Conservation (phyloP, 345 rosid genomes). For the Brassica nigra region DNA sequence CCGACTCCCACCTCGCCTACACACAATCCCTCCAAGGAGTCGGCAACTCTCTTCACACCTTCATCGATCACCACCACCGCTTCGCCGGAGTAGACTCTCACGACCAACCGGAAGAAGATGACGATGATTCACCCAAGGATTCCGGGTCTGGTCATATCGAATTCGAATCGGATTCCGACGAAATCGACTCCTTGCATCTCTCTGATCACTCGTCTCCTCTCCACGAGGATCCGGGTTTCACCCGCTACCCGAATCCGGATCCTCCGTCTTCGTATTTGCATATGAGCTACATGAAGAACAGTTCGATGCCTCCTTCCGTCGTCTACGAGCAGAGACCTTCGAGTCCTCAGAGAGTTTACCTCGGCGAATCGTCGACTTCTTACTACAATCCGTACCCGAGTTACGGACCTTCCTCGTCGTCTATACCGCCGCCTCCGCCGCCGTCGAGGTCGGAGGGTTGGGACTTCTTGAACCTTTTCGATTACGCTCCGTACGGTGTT, state of each 20-base stretch:
- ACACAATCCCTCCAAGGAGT: slow-evolving; percentile 51
- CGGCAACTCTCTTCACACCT: slow-evolving; percentile 55
- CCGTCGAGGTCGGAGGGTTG: slow-evolving; percentile 61
- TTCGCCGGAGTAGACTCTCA: slow-evolving; percentile 10
- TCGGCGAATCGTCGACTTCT: slow-evolving; percentile 62
- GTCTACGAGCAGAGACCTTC: slow-evolving; percentile 66
- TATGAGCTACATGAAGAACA: slow-evolving; percentile 82
- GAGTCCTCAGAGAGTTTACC: slow-evolving; percentile 55
- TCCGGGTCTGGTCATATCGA: slow-evolving; percentile 70
- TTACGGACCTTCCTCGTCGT: slow-evolving; percentile 40
- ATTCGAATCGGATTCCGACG: slow-evolving; percentile 57
- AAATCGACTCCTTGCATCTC: slow-evolving; percentile 45
- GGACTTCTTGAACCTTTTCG: slow-evolving; percentile 76
- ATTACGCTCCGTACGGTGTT: slow-evolving; percentile 52
- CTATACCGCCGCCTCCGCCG: slow-evolving; percentile 65
- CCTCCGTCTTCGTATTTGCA: slow-evolving; percentile 45
- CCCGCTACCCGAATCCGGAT: slow-evolving; percentile 2
- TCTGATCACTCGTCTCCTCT: slow-evolving; percentile 65
- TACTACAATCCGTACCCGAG: slow-evolving; percentile 37
- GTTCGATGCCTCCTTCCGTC: slow-evolving; percentile 55
- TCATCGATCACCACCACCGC: slow-evolving; percentile 49
- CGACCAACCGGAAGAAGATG: slow-evolving; percentile 15
- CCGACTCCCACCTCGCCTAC: slow-evolving; percentile 76
- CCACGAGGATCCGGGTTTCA: slow-evolving; percentile 32
- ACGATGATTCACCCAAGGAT: slow-evolving; percentile 34